A percentile compares a stretch with the other conserved stretches of the same genome.
These are phyloP conservation scores for Cercospora sp. DNA, from an alignment of 2,329 filamentous ascomycete species.

Conservation along the genomic window DNA sequence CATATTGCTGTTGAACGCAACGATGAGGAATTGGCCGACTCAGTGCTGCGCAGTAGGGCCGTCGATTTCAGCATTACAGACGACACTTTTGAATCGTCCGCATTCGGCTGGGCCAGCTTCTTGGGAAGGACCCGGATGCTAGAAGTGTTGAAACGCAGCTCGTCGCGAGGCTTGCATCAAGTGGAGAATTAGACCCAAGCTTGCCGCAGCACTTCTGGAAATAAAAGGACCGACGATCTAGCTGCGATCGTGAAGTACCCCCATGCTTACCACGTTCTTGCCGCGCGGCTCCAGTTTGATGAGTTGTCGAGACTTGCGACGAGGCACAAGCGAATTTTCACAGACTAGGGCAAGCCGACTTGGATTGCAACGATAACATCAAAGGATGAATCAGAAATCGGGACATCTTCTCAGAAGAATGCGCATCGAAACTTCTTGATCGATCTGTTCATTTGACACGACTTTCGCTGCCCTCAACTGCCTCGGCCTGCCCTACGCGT, in stretches of 20 bases:
- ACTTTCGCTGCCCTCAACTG: background rate
- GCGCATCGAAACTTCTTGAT: background rate
- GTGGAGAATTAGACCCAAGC: background rate
- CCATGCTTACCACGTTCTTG: background rate
- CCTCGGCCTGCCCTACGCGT: too few species aligned
- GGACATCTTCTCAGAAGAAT: background rate
- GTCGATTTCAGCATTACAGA: background rate
- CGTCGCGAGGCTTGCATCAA: background rate
- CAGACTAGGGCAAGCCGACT: too few species aligned
- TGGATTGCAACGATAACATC: background rate
- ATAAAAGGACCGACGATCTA: background rate
- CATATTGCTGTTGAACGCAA: background rate
- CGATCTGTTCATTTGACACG: background rate
- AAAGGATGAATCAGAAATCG: background rate
- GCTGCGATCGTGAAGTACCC: background rate
- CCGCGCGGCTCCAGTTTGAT: background rate
- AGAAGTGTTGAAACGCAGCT: background rate
- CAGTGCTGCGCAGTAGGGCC: background rate
- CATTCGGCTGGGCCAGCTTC: background rate
- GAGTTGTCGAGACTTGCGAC: background rate
- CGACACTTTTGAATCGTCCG: background rate
- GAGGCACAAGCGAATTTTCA: background rate
- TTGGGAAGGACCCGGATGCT: background rate
- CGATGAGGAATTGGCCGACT: background rate
- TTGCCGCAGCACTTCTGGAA: background rate